Percentiles rank a stretch among this genome's conserved stretches.
These are phyloP conservation scores for Thamnidium elegans DNA, from an alignment of 192 early-diverging fungal species.

Conservation along the genomic window DNA sequence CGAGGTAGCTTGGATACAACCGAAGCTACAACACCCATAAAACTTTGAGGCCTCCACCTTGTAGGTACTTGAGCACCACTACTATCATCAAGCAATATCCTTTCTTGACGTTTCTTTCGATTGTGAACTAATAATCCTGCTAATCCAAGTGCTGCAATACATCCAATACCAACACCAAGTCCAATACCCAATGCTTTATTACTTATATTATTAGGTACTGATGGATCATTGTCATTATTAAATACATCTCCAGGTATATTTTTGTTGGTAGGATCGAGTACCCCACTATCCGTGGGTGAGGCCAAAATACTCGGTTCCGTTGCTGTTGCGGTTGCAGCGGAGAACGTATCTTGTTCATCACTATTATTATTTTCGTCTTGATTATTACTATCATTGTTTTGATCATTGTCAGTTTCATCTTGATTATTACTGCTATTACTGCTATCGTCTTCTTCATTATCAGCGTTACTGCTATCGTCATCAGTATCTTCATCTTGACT, in stretches of 20 bases:
- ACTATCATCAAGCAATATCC: neutral
- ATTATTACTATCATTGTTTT: neutral
- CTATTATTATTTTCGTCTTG: no score
- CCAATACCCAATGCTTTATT: constrained; percentile 30
- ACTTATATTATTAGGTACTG: constrained; percentile 7
- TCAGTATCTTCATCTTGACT: neutral
- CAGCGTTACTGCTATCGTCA: neutral
- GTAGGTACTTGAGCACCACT: constrained; percentile 22
- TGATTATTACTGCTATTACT: constrained; percentile 4
- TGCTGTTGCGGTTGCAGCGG: neutral
- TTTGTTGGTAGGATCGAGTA: neutral
- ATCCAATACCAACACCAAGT: constrained; percentile 30
- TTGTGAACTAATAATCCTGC: constrained; percentile 27
- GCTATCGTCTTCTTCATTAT: neutral
- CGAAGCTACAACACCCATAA: constrained; percentile 29
- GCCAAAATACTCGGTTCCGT: neutral
- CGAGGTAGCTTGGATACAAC: constrained; percentile 34
- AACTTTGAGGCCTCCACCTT: constrained; percentile 33
- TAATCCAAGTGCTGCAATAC: constrained; percentile 32
- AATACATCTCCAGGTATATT: neutral
- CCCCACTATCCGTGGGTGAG: neutral
- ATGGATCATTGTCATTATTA: neutral
- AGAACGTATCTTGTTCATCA: no score
- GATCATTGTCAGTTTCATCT: neutral
- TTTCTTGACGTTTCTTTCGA: constrained; percentile 5